A percentile compares a stretch with the other conserved stretches of the same genome.
Conservation (phyloP, 768 basidiomycete species). For the Mycena leptocephala region DNA sequence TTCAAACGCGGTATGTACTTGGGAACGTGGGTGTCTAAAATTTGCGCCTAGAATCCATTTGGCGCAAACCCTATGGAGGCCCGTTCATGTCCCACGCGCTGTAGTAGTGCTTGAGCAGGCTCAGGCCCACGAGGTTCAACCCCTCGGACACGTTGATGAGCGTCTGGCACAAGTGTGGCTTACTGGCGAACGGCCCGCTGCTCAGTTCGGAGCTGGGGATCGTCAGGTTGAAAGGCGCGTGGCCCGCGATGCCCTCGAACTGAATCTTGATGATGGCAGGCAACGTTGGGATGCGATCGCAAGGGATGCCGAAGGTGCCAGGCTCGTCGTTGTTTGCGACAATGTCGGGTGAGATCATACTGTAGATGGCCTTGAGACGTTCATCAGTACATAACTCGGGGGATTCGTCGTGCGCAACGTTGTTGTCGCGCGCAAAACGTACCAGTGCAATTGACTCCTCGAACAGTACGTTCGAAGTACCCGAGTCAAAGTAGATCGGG, state of each 20-base stretch:
- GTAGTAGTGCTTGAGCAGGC: slow-evolving; percentile 57
- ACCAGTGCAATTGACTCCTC: slow-evolving; percentile 41
- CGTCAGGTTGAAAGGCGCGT: slow-evolving; percentile 50
- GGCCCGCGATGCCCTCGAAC: slow-evolving; percentile 47
- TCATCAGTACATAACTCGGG: background rate
- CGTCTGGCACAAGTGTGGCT: slow-evolving; percentile 54
- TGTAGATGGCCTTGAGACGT: slow-evolving; percentile 46
- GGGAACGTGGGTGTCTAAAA: too few species aligned
- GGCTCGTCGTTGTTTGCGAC: slow-evolving; percentile 49
- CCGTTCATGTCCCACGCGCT: slow-evolving; percentile 41
- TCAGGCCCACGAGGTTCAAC: slow-evolving; percentile 49
- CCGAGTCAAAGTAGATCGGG: slow-evolving; percentile 68
- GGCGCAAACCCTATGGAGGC: slow-evolving; percentile 50
- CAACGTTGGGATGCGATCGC: slow-evolving; percentile 45
- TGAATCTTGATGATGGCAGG: slow-evolving; percentile 51
- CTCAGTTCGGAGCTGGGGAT: slow-evolving; percentile 55
- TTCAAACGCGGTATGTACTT: too few species aligned
- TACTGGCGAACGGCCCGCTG: slow-evolving; percentile 52
- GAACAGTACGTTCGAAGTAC: slow-evolving; percentile 48
- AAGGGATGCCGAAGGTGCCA: slow-evolving; percentile 53
- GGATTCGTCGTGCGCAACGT: too few species aligned
- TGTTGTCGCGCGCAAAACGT: background rate
- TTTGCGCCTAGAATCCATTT: slow-evolving; percentile 8
- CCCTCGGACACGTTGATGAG: slow-evolving; percentile 53
- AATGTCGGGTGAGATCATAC: slow-evolving; percentile 54